Percentiles rank a stretch among this genome's conserved stretches.
phyloP scores from a whole-genome alignment of 192 early-diverging fungal genomes.

The Rhizophagus clarus region DNA sequence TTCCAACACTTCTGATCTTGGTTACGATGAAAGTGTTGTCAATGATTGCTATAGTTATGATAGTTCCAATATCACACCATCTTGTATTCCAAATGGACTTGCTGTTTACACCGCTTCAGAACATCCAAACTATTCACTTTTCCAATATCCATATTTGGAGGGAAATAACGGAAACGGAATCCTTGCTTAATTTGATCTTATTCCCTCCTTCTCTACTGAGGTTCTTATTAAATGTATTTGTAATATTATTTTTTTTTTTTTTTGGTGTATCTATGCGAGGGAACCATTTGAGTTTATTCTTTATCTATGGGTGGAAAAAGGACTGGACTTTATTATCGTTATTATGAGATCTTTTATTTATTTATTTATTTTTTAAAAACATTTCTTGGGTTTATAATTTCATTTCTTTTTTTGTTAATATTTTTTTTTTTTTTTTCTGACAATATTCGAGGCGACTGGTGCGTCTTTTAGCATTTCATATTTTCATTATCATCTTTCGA shows the following conservation, averaged over 20 bases:
- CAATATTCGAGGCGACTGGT: slow-evolving; percentile 27
- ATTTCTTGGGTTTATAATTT: slow-evolving; percentile 8
- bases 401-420: slow-evolving; percentile 20
- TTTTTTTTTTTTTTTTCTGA: slow-evolving; percentile 8
- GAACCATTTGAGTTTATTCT: background rate
- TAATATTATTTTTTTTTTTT: background rate
- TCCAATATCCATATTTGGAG: slow-evolving; percentile 14
- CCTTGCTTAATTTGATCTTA: slow-evolving; percentile 6
- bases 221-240: background rate
- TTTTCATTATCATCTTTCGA: background rate
- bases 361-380: slow-evolving; percentile 1
- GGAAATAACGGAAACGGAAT: slow-evolving; percentile 21
- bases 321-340: slow-evolving; percentile 31
- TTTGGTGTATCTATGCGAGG: slow-evolving; percentile 1
- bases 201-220: background rate
- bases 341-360: background rate
- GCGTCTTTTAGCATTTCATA: slow-evolving; percentile 10
- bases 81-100: slow-evolving; percentile 27
- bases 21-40: slow-evolving; percentile 21
- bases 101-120: slow-evolving; percentile 15
- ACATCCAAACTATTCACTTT: background rate
- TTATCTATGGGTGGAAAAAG: slow-evolving; percentile 34
- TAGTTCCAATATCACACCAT: background rate
- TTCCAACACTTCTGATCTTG: slow-evolving; percentile 24
- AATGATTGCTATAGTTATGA: slow-evolving; percentile 30